These are phyloP conservation scores for Cyclocybe cylindracea DNA, from an alignment of 768 basidiomycete genomes.

Conservation along the genomic window DNA sequence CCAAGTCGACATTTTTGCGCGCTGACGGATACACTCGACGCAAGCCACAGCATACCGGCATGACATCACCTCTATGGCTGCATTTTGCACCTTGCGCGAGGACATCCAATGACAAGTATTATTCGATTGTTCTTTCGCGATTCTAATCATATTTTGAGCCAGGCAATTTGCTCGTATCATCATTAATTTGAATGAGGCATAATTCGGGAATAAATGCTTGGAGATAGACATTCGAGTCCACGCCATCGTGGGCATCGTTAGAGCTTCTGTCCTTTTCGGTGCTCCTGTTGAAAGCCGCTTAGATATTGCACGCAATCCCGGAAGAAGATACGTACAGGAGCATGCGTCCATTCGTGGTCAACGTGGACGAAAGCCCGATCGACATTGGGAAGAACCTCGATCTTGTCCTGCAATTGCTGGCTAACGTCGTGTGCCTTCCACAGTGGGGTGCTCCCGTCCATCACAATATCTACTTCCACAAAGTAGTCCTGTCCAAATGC, in stretches of 20 bases:
- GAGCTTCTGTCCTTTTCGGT: slow-evolving; percentile 41
- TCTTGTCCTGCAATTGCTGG: slow-evolving; percentile 84
- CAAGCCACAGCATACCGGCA: no score
- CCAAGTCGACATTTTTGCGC: no score
- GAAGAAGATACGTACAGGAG: slow-evolving; percentile 35
- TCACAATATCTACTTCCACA: slow-evolving; percentile 94
- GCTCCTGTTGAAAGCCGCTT: slow-evolving; percentile 36
- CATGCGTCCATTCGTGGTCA: slow-evolving; percentile 90
- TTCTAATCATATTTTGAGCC: no score
- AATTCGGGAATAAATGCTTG: no score
- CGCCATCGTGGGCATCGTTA: slow-evolving; percentile 14
- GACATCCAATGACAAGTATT: no score
- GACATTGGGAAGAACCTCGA: slow-evolving; percentile 87
- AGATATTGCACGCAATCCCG: background rate
- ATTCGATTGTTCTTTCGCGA: no score
- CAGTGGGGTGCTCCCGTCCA: slow-evolving; percentile 85
- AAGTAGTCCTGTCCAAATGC: slow-evolving; percentile 66
- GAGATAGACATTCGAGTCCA: background rate
- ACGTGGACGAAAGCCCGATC: slow-evolving; percentile 95
- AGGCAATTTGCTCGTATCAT: no score
- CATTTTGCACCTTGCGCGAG: no score
- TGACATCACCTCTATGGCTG: no score
- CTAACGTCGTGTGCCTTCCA: slow-evolving; percentile 88
- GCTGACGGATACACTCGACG: no score
- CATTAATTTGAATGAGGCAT: no score